Percentiles rank a stretch among this genome's conserved stretches.
Evolutionary conservation across 2,329 filamentous ascomycete species (phyloP).

Genomic region (Neofusicoccum parvum): DNA sequence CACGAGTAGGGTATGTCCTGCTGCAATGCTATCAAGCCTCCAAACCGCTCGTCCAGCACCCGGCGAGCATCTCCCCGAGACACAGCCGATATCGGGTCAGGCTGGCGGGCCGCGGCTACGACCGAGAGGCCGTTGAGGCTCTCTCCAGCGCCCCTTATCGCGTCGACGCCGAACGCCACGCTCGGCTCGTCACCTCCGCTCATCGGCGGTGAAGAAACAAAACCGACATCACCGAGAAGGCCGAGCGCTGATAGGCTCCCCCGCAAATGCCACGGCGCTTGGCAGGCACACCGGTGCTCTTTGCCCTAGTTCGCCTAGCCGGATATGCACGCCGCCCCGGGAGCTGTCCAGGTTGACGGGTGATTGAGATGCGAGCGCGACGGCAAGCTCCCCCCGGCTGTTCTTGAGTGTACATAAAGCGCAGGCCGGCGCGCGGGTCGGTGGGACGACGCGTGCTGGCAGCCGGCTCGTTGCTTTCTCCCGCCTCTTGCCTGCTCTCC

Average conservation of each 20-base stretch:
- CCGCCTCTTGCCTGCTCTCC: background rate
- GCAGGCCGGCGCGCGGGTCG: no score
- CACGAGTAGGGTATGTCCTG: no score
- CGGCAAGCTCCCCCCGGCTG: background rate
- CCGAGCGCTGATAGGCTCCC: conserved; percentile 10
- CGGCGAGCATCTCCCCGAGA: background rate
- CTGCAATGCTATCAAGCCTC: no score
- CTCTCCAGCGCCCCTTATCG: background rate
- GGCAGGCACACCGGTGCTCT: conserved; percentile 9
- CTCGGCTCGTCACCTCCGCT: background rate
- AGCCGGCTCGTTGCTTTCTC: background rate
- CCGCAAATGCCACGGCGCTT: background rate
- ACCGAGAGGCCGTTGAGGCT: background rate
- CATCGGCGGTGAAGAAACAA: conserved; percentile 6
- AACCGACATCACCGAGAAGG: conserved; percentile 13
- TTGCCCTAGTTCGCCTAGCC: background rate
- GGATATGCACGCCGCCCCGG: background rate
- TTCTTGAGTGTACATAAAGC: background rate
- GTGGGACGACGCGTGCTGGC: background rate
- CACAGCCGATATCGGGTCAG: background rate
- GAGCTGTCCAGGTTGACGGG: background rate
- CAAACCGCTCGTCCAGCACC: background rate
- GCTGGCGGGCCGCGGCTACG: background rate
- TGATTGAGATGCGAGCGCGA: background rate
- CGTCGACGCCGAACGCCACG: background rate